phyloP scores from a whole-genome alignment of 148 eudicot genomes.

The Rhododendron simsii region DNA sequence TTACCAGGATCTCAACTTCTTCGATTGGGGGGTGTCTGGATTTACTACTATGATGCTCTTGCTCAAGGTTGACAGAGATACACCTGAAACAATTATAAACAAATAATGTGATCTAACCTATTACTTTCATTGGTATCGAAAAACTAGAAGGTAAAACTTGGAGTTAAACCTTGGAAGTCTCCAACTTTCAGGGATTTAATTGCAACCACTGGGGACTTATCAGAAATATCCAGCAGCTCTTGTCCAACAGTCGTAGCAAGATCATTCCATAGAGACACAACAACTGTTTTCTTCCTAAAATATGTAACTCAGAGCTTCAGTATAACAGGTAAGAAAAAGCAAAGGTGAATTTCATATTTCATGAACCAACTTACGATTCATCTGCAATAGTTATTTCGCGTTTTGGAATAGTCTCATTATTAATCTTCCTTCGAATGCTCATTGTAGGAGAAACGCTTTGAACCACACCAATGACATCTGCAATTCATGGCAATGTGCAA shows the following conservation, averaged over 20 bases:
- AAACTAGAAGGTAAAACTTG: neutral
- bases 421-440: slow-evolving; percentile 76
- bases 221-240: slow-evolving; percentile 83
- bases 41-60: slow-evolving; percentile 63
- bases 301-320: neutral
- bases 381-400: slow-evolving; percentile 95
- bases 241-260: slow-evolving; percentile 84
- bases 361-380: slow-evolving; percentile 54
- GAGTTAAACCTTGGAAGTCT: slow-evolving; percentile 63
- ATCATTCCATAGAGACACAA: slow-evolving; percentile 88
- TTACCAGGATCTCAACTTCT: slow-evolving; percentile 73
- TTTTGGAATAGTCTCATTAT: slow-evolving; percentile 78
- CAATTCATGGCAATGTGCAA: slow-evolving; percentile 5
- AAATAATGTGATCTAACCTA: neutral
- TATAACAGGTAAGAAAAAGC: neutral
- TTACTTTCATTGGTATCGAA: neutral
- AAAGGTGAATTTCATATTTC: neutral
- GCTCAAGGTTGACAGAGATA: slow-evolving; percentile 84
- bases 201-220: slow-evolving; percentile 84
- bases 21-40: slow-evolving; percentile 77
- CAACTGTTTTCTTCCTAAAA: slow-evolving; percentile 92
- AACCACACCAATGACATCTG: slow-evolving; percentile 94
- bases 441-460: slow-evolving; percentile 78
- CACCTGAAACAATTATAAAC: slow-evolving; percentile 39
- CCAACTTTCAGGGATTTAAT: slow-evolving; percentile 85